phyloP scores from a whole-genome alignment of 768 basidiomycete species.

The Sarcodon aspratus region DNA sequence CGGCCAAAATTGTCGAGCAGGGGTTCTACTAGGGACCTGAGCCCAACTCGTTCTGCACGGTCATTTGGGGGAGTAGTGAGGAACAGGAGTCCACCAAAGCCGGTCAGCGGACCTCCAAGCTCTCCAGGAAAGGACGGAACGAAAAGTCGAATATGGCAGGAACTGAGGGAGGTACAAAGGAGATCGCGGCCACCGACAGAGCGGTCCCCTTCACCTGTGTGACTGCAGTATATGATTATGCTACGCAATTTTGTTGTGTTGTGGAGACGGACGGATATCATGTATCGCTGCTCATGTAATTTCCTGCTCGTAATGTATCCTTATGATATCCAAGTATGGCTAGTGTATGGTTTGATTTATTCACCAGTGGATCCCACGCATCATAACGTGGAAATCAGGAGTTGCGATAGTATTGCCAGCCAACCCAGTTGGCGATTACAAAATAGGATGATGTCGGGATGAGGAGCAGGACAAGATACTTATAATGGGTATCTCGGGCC shows the following conservation, averaged over 20 bases:
- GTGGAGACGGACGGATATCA: neutral
- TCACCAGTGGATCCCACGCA: too few relatives aligned
- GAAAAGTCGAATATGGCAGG: conserved; percentile 41
- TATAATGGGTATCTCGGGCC: conserved; percentile 76
- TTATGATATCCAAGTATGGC: too few relatives aligned
- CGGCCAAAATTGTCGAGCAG: conserved; percentile 25
- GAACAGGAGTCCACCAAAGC: conserved; percentile 8
- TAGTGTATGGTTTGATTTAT: too few relatives aligned
- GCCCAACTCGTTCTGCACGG: conserved; percentile 23
- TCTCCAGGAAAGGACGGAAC: conserved; percentile 23
- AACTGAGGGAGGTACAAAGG: conserved; percentile 38
- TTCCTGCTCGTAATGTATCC: neutral
- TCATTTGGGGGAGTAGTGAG: conserved; percentile 13
- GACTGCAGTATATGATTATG: conserved; percentile 10
- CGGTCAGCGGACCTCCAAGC: conserved; percentile 14
- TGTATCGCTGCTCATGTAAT: neutral
- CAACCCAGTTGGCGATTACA: conserved; percentile 97
- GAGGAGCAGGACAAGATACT: conserved; percentile 71
- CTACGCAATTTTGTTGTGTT: conserved; percentile 3
- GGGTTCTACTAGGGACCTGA: conserved; percentile 21
- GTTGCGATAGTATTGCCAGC: conserved; percentile 95
- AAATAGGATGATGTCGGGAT: conserved; percentile 80
- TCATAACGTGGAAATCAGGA: too few relatives aligned
- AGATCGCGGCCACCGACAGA: conserved; percentile 35
- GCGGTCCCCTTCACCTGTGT: conserved; percentile 20